Percentiles rank a stretch among this genome's conserved stretches.
phyloP scores from a whole-genome alignment of 768 basidiomycete species.

The Cystofilobasidium capitatum region DNA sequence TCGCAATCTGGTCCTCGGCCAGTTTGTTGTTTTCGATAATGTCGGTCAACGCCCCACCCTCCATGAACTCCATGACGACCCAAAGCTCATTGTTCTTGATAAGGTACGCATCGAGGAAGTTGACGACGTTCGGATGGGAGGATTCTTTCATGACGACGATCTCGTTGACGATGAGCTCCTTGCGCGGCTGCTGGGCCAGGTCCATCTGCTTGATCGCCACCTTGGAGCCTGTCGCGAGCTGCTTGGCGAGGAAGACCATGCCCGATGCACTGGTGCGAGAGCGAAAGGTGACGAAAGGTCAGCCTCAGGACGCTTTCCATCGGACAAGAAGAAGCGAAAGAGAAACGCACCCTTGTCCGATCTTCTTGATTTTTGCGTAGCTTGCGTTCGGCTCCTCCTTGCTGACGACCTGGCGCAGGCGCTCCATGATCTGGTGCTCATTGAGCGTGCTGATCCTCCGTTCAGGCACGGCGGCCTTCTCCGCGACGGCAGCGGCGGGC shows the following conservation, averaged over 20 bases:
- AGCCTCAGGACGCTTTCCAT: slow-evolving; percentile 4
- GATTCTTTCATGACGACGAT: slow-evolving; percentile 99
- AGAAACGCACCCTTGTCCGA: slow-evolving; percentile 81
- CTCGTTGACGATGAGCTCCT: slow-evolving; percentile 95
- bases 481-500: neutral
- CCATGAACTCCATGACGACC: slow-evolving; percentile 99
- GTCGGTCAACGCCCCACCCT: slow-evolving; percentile 92
- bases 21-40: slow-evolving; percentile 94
- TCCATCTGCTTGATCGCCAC: slow-evolving; percentile 99
- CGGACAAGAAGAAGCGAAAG: slow-evolving; percentile 19
- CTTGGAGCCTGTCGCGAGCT: slow-evolving; percentile 67
- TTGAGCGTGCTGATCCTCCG: slow-evolving; percentile 93
- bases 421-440: slow-evolving; percentile 97
- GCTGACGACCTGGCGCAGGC: slow-evolving; percentile 77
- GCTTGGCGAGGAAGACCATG: slow-evolving; percentile 95
- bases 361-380: slow-evolving; percentile 97
- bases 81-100: slow-evolving; percentile 80
- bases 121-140: slow-evolving; percentile 93
- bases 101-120: slow-evolving; percentile 83
- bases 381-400: slow-evolving; percentile 75
- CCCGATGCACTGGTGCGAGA: slow-evolving; percentile 67
- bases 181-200: slow-evolving; percentile 82
- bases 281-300: slow-evolving; percentile 13
- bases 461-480: slow-evolving; percentile 45
- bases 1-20: slow-evolving; percentile 89